Evolutionary conservation across 352 stramenopile genomes (phyloP).

Genomic region (Phytophthora rubi): DNA sequence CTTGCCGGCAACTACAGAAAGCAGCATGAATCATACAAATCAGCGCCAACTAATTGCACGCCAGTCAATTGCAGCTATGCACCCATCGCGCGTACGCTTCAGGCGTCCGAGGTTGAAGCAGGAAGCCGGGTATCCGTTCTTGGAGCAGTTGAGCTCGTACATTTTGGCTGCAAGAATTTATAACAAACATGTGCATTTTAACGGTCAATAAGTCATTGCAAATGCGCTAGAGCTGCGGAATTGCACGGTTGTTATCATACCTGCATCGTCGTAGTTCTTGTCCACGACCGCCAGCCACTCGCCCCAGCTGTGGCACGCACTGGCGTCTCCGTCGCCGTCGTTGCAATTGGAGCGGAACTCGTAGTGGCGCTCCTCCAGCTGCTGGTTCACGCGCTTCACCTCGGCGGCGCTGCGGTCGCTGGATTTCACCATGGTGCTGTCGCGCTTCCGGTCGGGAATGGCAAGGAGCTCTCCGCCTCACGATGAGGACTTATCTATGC

Average conservation of each 20-base stretch:
- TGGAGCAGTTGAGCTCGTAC: conserved; percentile 86
- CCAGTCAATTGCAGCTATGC: background rate
- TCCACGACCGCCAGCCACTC: conserved; percentile 89
- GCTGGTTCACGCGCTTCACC: conserved; percentile 80
- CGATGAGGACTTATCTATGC: conserved; percentile 9
- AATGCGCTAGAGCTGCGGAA: background rate
- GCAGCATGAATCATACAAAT: background rate
- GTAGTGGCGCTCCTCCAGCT: conserved; percentile 87
- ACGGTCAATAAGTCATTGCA: background rate
- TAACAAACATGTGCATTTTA: background rate
- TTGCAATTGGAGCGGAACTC: conserved; percentile 91
- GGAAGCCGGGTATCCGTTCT: conserved; percentile 81
- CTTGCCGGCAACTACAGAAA: conserved; percentile 73
- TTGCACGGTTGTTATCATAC: too few species aligned
- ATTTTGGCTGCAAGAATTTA: conserved; percentile 51
- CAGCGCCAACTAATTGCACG: background rate
- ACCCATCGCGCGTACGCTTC: conserved; percentile 51
- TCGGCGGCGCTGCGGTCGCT: conserved; percentile 64
- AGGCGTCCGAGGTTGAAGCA: conserved; percentile 90
- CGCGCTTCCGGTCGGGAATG: conserved; percentile 1
- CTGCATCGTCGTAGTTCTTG: conserved; percentile 84
- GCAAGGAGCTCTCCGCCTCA: background rate
- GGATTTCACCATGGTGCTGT: conserved; percentile 39
- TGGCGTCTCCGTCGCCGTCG: conserved; percentile 82
- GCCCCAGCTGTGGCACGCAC: conserved; percentile 86